phyloP scores from a whole-genome alignment of 164 flowering plant species.

The Buxus sempervirens region DNA sequence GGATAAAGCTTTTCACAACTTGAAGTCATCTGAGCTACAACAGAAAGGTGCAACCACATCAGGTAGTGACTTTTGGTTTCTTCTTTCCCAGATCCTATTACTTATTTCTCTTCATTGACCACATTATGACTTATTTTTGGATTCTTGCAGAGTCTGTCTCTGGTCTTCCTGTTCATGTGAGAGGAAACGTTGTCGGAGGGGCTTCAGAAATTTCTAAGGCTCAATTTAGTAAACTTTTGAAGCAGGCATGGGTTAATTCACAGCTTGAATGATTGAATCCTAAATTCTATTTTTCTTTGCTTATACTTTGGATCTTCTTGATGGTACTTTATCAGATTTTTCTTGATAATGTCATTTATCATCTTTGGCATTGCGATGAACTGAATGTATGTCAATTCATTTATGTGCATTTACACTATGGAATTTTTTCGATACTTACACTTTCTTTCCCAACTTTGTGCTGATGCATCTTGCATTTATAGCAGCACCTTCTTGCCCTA shows the following conservation, averaged over 20 bases:
- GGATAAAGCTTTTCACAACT: constrained; percentile 51
- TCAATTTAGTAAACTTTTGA: constrained; percentile 46
- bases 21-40: constrained; percentile 42
- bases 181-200: constrained; percentile 35
- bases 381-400: no score
- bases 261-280: background rate
- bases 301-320: background rate
- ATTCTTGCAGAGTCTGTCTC: constrained; percentile 33
- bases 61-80: constrained; percentile 21
- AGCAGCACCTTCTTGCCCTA: no score
- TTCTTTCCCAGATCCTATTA: background rate
- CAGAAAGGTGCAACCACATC: constrained; percentile 42
- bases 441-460: no score
- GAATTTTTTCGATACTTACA: no score
- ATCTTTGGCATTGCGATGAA: no score
- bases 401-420: no score
- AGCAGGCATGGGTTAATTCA: constrained; percentile 34
- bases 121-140: background rate
- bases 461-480: no score
- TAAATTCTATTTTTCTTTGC: background rate
- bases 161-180: constrained; percentile 40
- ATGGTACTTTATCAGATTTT: background rate
- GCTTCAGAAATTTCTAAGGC: constrained; percentile 42
- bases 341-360: no score
- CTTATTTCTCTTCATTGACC: background rate